Evolutionary conservation across 768 basidiomycete genomes (phyloP).

Genomic region (Lactifluus hygrophoroides): DNA sequence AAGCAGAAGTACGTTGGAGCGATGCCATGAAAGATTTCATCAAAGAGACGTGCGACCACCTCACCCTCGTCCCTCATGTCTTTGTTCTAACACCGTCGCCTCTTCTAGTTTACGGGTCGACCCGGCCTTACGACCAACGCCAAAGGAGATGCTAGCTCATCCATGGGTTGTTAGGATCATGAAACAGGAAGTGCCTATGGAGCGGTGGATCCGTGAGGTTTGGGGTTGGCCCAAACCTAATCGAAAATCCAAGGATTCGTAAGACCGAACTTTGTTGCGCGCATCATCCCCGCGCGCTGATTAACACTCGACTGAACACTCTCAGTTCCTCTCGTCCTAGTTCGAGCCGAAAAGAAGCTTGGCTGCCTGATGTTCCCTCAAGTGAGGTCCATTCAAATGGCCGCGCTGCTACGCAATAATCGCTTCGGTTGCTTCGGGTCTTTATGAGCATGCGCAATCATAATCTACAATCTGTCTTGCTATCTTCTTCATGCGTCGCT

Average conservation of each 20-base stretch:
- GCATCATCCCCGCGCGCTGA: conserved; percentile 11
- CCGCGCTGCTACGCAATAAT: conserved; percentile 9
- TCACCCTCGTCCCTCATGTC: conserved; percentile 7
- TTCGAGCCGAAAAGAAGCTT: conserved; percentile 26
- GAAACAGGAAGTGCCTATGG: conserved; percentile 82
- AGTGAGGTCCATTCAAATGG: not conserved
- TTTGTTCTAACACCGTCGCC: not conserved
- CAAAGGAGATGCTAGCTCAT: conserved; percentile 74
- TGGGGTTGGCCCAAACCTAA: conserved; percentile 64
- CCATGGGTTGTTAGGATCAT: conserved; percentile 74
- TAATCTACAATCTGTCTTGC: conserved; percentile 11
- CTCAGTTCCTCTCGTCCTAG: conserved; percentile 25
- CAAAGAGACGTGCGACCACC: conserved; percentile 60
- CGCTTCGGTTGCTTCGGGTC: conserved; percentile 3
- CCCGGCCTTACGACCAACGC: conserved; percentile 61
- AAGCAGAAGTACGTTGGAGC: conserved; percentile 58
- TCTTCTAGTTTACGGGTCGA: conserved; percentile 58
- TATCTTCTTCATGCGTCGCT: conserved; percentile 12
- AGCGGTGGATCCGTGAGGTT: conserved; percentile 76
- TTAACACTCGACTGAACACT: not conserved
- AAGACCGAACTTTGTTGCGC: conserved; percentile 12
- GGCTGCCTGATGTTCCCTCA: not conserved
- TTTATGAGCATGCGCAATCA: not conserved
- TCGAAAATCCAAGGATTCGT: conserved; percentile 26
- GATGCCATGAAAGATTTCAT: conserved; percentile 89